Conservation (phyloP, 371 early-diverging fungal species). For the Smittium culicis region DNA sequence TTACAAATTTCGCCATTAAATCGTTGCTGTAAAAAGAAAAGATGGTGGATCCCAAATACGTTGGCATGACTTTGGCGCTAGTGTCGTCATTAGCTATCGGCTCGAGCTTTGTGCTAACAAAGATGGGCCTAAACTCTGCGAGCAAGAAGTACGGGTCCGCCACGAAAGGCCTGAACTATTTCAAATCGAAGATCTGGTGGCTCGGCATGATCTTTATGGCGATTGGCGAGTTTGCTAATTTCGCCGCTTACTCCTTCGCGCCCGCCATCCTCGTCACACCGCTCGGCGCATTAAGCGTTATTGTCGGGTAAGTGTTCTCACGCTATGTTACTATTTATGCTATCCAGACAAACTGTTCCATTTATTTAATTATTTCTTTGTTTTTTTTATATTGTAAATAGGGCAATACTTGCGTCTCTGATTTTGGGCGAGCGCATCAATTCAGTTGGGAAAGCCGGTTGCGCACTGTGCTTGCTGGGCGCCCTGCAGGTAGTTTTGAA, state of each 20-base stretch:
- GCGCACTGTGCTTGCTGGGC: too few species aligned
- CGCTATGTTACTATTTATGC: too few species aligned
- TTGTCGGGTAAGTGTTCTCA: too few species aligned
- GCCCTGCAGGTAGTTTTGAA: constrained; percentile 76
- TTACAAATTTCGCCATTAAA: too few species aligned
- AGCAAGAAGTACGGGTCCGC: constrained; percentile 48
- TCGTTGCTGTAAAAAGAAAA: too few species aligned
- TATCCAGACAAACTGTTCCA: too few species aligned
- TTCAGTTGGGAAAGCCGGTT: constrained; percentile 77
- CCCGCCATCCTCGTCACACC: too few species aligned
- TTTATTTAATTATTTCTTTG: too few species aligned
- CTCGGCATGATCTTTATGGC: constrained; percentile 82
- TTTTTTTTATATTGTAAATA: too few species aligned
- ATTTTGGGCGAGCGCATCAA: constrained; percentile 77
- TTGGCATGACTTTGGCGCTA: constrained; percentile 74
- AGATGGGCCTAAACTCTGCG: constrained; percentile 73
- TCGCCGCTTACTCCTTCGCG: too few species aligned
- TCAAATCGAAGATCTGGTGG: constrained; percentile 83
- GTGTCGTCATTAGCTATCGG: constrained; percentile 78
- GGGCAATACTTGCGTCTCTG: constrained; percentile 74
- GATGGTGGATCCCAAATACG: constrained; percentile 59
- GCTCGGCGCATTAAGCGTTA: constrained; percentile 78
- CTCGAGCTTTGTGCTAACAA: constrained; percentile 79
- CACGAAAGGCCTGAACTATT: constrained; percentile 69
- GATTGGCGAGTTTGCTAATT: too few species aligned